A percentile compares a stretch with the other conserved stretches of the same genome.
These are phyloP conservation scores for Claviceps monticola DNA, from an alignment of 2,329 filamentous ascomycete genomes.

Conservation along the genomic window DNA sequence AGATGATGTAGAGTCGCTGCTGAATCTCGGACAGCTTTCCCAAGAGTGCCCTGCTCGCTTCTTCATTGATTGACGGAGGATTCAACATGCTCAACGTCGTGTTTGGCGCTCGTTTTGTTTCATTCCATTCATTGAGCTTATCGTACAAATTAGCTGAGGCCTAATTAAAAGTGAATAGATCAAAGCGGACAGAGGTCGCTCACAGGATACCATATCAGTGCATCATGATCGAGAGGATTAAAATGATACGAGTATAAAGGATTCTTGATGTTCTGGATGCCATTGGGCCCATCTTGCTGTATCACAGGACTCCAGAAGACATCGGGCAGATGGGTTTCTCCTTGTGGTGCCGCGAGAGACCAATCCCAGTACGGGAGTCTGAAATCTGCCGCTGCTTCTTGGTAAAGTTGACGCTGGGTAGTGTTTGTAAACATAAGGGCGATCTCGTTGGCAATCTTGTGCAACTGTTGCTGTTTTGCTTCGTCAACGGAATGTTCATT, in stretches of 20 bases:
- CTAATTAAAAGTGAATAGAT: background rate
- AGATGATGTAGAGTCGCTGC: conserved; percentile 51
- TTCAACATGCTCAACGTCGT: conserved; percentile 13
- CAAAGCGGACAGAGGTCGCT: conserved; percentile 14
- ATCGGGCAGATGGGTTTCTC: conserved; percentile 32
- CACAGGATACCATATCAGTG: conserved; percentile 47
- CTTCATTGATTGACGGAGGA: conserved; percentile 42
- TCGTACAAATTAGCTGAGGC: background rate
- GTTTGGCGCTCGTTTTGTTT: conserved; percentile 44
- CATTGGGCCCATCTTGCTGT: conserved; percentile 41
- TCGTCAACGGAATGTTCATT: conserved; percentile 7
- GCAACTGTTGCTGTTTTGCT: conserved; percentile 22
- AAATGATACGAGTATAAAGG: conserved; percentile 49
- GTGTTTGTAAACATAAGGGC: conserved; percentile 33
- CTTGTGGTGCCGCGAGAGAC: conserved; percentile 34
- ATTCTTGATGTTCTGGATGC: conserved; percentile 42
- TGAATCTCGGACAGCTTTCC: conserved; percentile 39
- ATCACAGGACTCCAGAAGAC: conserved; percentile 35
- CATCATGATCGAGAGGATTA: conserved; percentile 41
- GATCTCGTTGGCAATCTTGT: conserved; percentile 25
- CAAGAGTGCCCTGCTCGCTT: conserved; percentile 32
- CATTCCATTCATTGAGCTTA: conserved; percentile 44
- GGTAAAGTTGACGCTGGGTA: conserved; percentile 33
- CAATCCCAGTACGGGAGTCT: conserved; percentile 48
- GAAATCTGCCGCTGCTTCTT: conserved; percentile 34